These are phyloP conservation scores for Lumnitzera racemosa DNA, from an alignment of 345 rosid species.

Conservation along the genomic window DNA sequence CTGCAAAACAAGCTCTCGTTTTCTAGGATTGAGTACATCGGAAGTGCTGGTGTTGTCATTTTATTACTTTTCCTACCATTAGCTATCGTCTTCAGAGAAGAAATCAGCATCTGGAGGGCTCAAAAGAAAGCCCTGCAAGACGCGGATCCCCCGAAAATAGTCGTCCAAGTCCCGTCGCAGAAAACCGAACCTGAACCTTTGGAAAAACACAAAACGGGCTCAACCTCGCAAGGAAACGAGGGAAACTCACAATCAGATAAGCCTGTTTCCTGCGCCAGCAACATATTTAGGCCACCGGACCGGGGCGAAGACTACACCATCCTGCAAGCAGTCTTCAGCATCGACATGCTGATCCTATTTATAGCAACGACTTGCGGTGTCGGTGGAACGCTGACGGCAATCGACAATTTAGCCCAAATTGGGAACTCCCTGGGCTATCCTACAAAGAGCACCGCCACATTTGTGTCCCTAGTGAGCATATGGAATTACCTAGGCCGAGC, in stretches of 20 bases:
- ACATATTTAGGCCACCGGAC: conserved; percentile 14
- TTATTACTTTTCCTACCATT: conserved; percentile 19
- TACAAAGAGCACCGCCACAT: conserved; percentile 9
- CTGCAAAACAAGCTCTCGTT: conserved; percentile 21
- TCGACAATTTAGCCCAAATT: conserved; percentile 20
- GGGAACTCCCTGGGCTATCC: conserved; percentile 17
- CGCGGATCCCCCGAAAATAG: conserved; percentile 9
- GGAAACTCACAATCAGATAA: background rate
- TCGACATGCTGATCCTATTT: conserved; percentile 22
- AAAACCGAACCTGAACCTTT: conserved; percentile 1
- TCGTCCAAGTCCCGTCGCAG: conserved; percentile 7
- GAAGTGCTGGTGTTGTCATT: conserved; percentile 12
- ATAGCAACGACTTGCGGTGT: conserved; percentile 16
- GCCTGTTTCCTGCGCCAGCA: conserved; percentile 1
- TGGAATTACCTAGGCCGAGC: conserved; percentile 22
- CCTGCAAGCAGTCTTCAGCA: conserved; percentile 20
- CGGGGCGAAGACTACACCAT: conserved; percentile 23
- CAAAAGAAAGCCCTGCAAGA: conserved; percentile 2
- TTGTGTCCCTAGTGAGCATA: conserved; percentile 20
- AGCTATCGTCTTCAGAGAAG: conserved; percentile 19
- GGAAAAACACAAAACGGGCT: background rate
- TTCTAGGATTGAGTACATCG: conserved; percentile 11
- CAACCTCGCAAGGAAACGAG: background rate
- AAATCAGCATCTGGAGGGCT: conserved; percentile 11
- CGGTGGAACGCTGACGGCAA: conserved; percentile 19